Evolutionary conservation across 768 basidiomycete species (phyloP), one percentile per base, ranked within the genome.

Genomic region (Rhodocollybia butyracea): DNA sequence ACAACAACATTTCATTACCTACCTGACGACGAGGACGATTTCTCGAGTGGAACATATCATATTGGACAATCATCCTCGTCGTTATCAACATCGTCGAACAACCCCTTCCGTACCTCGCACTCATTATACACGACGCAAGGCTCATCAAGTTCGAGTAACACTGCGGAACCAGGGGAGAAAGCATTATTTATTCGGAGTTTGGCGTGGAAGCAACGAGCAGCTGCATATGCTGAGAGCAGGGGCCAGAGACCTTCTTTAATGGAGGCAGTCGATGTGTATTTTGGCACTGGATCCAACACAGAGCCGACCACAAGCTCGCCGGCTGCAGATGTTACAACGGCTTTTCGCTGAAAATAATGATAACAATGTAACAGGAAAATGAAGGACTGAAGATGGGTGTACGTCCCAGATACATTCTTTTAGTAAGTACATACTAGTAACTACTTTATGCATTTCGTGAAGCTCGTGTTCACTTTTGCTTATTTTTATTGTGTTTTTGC

Each of bases 261-360:
- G 48, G 48, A 36, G 10, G 48, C 48, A 3, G 48, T 50, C 15
- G 48, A 50, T 31, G 48, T 50, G 21, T 50, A 50, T 50, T 50
- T 50, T 19, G 21, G 32, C 22, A 22, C 48, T 22, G 27, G 26
- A 29, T 32, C 31, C 15, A 31, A 31, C 29, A 32, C 19, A 3
- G 30, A 48, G 11, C 26, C 41, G 22, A 42, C 21, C 21, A 19
- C 41, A 13, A 15, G 41, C 13, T 42, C 41, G 8, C 41, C 41
- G 26, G 41, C 7, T 7, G 39, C 6, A 40, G 39, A n/a, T n/a
- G n/a, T n/a, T n/a, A n/a, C n/a, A n/a, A n/a, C n/a, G n/a, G n/a
- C n/a, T n/a, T n/a, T n/a, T n/a, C n/a, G n/a, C n/a, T n/a, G n/a
- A n/a, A n/a, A n/a, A n/a, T n/a, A n/a, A n/a, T n/a, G n/a, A n/a